Percentiles rank a stretch among this genome's conserved stretches.
These are phyloP conservation scores for Ophiosphaerella korrae DNA, from an alignment of 2,329 filamentous ascomycete genomes.

Conservation along the genomic window DNA sequence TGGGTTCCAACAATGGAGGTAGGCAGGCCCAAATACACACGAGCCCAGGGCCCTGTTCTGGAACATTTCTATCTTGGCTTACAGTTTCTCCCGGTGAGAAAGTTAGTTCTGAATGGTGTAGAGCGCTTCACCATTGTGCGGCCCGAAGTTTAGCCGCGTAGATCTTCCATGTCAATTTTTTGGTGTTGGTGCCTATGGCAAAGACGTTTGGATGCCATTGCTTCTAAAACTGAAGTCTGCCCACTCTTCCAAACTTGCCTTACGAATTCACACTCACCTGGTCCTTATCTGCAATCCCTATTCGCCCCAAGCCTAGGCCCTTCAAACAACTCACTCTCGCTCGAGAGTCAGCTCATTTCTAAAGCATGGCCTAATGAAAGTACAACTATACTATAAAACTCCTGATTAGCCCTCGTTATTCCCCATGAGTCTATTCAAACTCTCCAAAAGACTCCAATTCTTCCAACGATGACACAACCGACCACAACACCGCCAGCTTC, in stretches of 20 bases:
- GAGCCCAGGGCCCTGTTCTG: too few relatives aligned
- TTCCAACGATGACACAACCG: conserved; percentile 30
- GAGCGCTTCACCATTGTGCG: conserved; percentile 1
- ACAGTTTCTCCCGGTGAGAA: too few relatives aligned
- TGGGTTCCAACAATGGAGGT: too few relatives aligned
- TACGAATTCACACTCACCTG: too few relatives aligned
- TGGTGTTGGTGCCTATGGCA: conserved; percentile 4
- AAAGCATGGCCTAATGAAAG: conserved; percentile 28
- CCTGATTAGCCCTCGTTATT: conserved; percentile 12
- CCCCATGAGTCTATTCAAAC: conserved; percentile 23
- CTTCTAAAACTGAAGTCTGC: background rate
- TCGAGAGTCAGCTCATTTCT: conserved; percentile 23
- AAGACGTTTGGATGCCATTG: conserved; percentile 12
- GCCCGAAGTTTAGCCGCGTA: conserved; percentile 12
- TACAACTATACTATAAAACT: conserved; percentile 16
- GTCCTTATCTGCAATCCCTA: too few relatives aligned
- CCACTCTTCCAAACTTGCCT: too few relatives aligned
- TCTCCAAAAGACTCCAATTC: conserved; percentile 22
- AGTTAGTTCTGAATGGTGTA: too few relatives aligned
- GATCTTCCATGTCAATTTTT: conserved; percentile 20
- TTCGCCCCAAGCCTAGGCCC: too few relatives aligned
- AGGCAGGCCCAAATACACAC: too few relatives aligned
- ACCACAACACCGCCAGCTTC: conserved; percentile 25
- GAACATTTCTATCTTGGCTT: too few relatives aligned
- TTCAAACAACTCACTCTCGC: background rate